A percentile compares a stretch with the other conserved stretches of the same genome.
These are phyloP conservation scores for Spathaspora hagerdaliae DNA, from an alignment of 805 yeast species.

Conservation along the genomic window DNA sequence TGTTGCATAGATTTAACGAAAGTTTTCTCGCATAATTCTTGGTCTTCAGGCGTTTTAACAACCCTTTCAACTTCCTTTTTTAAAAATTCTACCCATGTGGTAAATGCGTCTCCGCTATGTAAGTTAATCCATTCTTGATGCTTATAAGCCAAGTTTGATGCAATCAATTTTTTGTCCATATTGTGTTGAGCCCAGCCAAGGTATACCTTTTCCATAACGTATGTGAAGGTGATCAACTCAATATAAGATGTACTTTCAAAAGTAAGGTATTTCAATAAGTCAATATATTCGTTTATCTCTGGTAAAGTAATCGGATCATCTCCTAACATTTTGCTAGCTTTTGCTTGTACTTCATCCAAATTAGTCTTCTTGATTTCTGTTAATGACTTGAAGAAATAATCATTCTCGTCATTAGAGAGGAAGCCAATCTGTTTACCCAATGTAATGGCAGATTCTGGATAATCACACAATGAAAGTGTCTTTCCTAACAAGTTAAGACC, in stretches of 20 bases:
- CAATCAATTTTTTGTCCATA: slow-evolving; percentile 12
- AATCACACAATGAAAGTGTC: slow-evolving; percentile 41
- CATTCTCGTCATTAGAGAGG: slow-evolving; percentile 45
- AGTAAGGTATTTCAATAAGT: slow-evolving; percentile 26
- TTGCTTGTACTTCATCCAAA: slow-evolving; percentile 17
- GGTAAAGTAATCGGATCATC: slow-evolving; percentile 19
- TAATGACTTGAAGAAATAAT: slow-evolving; percentile 34
- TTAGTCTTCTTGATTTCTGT: slow-evolving; percentile 16
- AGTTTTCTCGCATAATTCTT: slow-evolving; percentile 12
- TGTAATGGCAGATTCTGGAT: slow-evolving; percentile 29
- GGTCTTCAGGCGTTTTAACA: slow-evolving; percentile 20
- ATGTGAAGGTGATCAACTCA: slow-evolving; percentile 40
- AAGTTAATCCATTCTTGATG: slow-evolving; percentile 49
- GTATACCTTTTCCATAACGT: slow-evolving; percentile 48
- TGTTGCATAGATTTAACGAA: slow-evolving; percentile 33
- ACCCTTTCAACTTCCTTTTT: slow-evolving; percentile 39
- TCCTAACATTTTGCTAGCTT: slow-evolving; percentile 16
- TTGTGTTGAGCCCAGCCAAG: slow-evolving; percentile 48
- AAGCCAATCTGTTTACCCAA: slow-evolving; percentile 51
- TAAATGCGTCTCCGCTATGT: slow-evolving; percentile 48
- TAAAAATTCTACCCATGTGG: slow-evolving; percentile 46
- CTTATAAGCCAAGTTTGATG: slow-evolving; percentile 33
- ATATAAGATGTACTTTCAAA: slow-evolving; percentile 27
- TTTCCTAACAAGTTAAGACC: slow-evolving; percentile 43
- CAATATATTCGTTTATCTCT: slow-evolving; percentile 35